These are phyloP conservation scores for Suhomyces bribrorum DNA, from an alignment of 1,139 yeast species.

Conservation along the genomic window DNA sequence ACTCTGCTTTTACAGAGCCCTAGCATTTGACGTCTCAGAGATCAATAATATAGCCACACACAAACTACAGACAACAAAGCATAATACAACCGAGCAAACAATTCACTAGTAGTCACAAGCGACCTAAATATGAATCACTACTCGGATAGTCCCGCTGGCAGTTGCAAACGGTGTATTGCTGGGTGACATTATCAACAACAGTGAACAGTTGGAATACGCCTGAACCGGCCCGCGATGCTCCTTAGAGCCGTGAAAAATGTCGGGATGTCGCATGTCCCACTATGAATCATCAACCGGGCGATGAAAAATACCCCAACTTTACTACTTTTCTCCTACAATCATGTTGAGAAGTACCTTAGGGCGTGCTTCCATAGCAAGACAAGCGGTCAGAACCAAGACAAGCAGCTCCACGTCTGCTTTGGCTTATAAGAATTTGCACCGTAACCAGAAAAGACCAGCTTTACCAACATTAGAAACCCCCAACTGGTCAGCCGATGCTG, in stretches of 20 bases:
- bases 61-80: too few species aligned
- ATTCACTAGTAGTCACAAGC: too few species aligned
- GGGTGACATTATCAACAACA: too few species aligned
- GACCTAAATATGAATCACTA: too few species aligned
- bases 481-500: constrained; percentile 92
- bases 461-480: constrained; percentile 96
- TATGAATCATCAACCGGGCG: constrained; percentile 11
- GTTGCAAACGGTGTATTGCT: too few species aligned
- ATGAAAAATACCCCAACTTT: constrained; percentile 11
- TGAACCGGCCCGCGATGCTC: constrained; percentile 10
- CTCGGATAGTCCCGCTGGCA: too few species aligned
- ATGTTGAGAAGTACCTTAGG: constrained; percentile 11
- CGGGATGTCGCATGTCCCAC: constrained; percentile 10
- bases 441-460: constrained; percentile 84
- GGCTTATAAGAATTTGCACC: constrained; percentile 89
- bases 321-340: constrained; percentile 1
- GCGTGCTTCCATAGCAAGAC: constrained; percentile 10
- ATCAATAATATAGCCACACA: too few species aligned
- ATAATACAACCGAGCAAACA: too few species aligned
- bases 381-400: constrained; percentile 27
- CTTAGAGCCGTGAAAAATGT: constrained; percentile 7
- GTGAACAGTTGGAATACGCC: constrained; percentile 4
- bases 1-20: too few species aligned
- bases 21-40: too few species aligned
- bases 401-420: constrained; percentile 86